Percentiles rank a stretch among this genome's conserved stretches.
Evolutionary conservation across 2,329 filamentous ascomycete genomes (phyloP).

Genomic region (Fusarium xyrophilum): DNA sequence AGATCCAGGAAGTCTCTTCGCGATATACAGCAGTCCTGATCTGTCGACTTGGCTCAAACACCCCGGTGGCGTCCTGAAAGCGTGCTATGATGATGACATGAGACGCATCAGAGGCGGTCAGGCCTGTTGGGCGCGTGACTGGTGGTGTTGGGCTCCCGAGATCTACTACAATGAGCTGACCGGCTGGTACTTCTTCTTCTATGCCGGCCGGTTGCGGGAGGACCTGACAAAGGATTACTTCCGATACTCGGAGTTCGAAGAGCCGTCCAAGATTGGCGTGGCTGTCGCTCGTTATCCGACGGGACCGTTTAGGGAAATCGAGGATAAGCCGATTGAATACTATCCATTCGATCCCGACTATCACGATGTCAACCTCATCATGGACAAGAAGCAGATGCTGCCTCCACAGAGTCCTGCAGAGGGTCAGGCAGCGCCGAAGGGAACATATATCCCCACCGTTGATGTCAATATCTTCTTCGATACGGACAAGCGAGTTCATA

Average conservation of each 20-base stretch:
- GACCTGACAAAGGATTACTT: constrained; percentile 46
- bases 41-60: constrained; percentile 47
- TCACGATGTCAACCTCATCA: constrained; percentile 49
- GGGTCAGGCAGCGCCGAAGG: constrained; percentile 43
- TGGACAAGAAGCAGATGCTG: constrained; percentile 47
- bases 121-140: constrained; percentile 48
- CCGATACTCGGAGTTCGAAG: constrained; percentile 46
- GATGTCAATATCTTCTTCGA: constrained; percentile 59
- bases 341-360: constrained; percentile 48
- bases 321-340: constrained; percentile 44
- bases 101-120: constrained; percentile 43
- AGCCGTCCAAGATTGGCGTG: constrained; percentile 48
- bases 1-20: constrained; percentile 44
- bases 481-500: constrained; percentile 46
- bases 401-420: constrained; percentile 41
- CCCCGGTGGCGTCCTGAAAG: constrained; percentile 44
- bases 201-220: constrained; percentile 45
- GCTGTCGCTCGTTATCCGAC: constrained; percentile 47
- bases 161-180: constrained; percentile 47
- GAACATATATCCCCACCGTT: constrained; percentile 50
- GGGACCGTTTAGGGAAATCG: constrained; percentile 45
- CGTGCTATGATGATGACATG: constrained; percentile 44
- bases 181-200: constrained; percentile 50
- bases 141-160: constrained; percentile 50
- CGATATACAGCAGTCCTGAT: constrained; percentile 48